A percentile compares a stretch with the other conserved stretches of the same genome.
phyloP scores from a whole-genome alignment of 805 yeast genomes.

The Starmerella sirachaensis region DNA sequence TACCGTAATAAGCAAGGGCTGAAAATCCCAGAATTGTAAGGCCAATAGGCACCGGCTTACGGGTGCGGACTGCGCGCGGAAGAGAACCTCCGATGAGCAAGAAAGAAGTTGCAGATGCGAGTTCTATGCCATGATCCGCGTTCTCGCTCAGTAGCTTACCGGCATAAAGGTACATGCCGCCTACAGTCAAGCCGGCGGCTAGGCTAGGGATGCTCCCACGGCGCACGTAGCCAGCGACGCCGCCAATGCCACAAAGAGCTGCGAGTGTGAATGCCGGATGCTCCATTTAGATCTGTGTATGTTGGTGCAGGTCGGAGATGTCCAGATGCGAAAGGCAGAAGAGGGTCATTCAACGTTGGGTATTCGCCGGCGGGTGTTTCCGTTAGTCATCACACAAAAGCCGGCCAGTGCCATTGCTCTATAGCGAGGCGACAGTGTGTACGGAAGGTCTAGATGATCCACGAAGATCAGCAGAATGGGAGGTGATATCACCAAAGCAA shows the following conservation, averaged over 20 bases:
- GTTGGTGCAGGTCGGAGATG: background rate
- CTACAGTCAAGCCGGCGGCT: conserved; percentile 50
- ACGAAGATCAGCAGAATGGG: no score
- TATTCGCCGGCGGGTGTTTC: no score
- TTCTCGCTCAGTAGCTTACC: conserved; percentile 62
- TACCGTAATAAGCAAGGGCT: conserved; percentile 56
- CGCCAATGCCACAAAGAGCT: conserved; percentile 58
- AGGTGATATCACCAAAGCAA: no score
- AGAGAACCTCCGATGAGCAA: conserved; percentile 59
- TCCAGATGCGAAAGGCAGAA: no score
- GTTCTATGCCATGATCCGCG: conserved; percentile 67
- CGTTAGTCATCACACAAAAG: no score
- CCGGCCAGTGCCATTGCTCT: no score
- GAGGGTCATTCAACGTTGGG: no score
- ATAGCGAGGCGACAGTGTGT: no score
- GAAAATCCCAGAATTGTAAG: conserved; percentile 52
- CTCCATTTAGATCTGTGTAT: conserved; percentile 45
- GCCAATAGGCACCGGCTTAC: conserved; percentile 64
- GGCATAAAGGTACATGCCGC: conserved; percentile 29
- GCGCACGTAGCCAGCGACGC: conserved; percentile 53
- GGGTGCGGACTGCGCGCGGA: conserved; percentile 52
- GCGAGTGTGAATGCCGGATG: conserved; percentile 67
- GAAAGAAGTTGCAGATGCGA: conserved; percentile 62
- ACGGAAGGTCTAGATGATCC: no score
- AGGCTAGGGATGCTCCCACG: conserved; percentile 71